A percentile compares a stretch with the other conserved stretches of the same genome.
Conservation (phyloP, 164 flowering plant species). For the Berberis thunbergii region DNA sequence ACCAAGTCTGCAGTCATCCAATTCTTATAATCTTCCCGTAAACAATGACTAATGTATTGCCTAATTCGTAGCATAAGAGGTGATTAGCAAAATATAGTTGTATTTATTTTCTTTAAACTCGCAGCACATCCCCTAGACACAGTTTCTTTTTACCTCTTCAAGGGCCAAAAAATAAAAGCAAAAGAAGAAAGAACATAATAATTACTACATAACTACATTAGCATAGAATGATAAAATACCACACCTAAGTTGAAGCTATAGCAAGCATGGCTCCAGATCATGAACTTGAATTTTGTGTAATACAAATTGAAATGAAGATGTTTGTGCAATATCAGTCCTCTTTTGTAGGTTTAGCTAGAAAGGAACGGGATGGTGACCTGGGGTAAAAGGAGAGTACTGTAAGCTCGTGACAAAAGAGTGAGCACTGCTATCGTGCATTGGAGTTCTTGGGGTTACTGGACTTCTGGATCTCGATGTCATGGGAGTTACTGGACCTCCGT, state of each 20-base stretch:
- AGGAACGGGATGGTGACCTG: slow-evolving; percentile 21
- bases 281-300: background rate
- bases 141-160: too few species aligned
- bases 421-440: slow-evolving; percentile 10
- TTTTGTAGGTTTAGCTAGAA: slow-evolving; percentile 1
- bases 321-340: background rate
- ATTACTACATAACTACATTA: too few species aligned
- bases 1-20: too few species aligned
- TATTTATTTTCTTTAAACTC: too few species aligned
- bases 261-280: background rate
- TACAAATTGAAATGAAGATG: background rate
- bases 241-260: background rate
- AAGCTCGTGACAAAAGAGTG: slow-evolving; percentile 26
- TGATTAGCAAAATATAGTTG: too few species aligned
- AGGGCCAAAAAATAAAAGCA: too few species aligned
- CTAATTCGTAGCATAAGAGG: too few species aligned
- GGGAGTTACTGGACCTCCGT: slow-evolving; percentile 20
- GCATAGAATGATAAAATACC: too few species aligned
- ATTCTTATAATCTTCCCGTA: too few species aligned
- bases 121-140: too few species aligned
- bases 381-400: slow-evolving; percentile 21
- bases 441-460: slow-evolving; percentile 12
- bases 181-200: too few species aligned
- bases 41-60: too few species aligned
- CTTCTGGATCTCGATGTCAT: slow-evolving; percentile 9